Percentiles rank a stretch among this genome's conserved stretches.
Evolutionary conservation across 352 stramenopile species (phyloP).

Genomic region (Nothophytophthora sp.): DNA sequence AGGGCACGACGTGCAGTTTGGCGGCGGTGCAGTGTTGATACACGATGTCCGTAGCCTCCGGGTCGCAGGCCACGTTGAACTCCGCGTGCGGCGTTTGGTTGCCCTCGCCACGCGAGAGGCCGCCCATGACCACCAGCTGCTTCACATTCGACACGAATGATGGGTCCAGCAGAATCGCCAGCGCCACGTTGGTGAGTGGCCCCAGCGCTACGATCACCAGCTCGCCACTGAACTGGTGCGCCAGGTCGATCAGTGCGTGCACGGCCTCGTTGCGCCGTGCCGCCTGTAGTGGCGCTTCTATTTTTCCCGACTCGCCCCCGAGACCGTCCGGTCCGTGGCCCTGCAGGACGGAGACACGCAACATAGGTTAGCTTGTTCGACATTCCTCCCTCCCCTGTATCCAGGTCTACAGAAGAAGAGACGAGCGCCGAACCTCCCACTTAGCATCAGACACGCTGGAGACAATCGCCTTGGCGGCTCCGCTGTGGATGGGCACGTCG

Average conservation of each 20-base stretch:
- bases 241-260: slow-evolving; percentile 60
- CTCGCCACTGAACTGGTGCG: slow-evolving; percentile 56
- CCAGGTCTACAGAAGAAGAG: too few relatives aligned
- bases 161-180: slow-evolving; percentile 75
- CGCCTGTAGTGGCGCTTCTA: slow-evolving; percentile 23
- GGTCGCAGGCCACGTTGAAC: slow-evolving; percentile 85
- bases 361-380: too few relatives aligned
- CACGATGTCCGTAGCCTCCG: slow-evolving; percentile 76
- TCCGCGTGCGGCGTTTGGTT: slow-evolving; percentile 72
- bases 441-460: slow-evolving; percentile 59
- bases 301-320: slow-evolving; percentile 50
- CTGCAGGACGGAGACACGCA: slow-evolving; percentile 20
- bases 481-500: slow-evolving; percentile 63
- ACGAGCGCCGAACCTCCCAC: slow-evolving; percentile 48
- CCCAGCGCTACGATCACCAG: slow-evolving; percentile 78
- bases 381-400: too few relatives aligned
- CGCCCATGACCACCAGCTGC: slow-evolving; percentile 77
- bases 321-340: slow-evolving; percentile 77
- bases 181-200: slow-evolving; percentile 78
- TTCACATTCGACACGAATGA: slow-evolving; percentile 61
- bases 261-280: slow-evolving; percentile 66
- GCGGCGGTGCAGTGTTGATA: slow-evolving; percentile 61
- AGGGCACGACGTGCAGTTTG: slow-evolving; percentile 68
- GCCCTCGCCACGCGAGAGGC: slow-evolving; percentile 62
- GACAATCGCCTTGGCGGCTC: slow-evolving; percentile 65